phyloP scores from a whole-genome alignment of 768 basidiomycete genomes.

The Heimioporus sp. region DNA sequence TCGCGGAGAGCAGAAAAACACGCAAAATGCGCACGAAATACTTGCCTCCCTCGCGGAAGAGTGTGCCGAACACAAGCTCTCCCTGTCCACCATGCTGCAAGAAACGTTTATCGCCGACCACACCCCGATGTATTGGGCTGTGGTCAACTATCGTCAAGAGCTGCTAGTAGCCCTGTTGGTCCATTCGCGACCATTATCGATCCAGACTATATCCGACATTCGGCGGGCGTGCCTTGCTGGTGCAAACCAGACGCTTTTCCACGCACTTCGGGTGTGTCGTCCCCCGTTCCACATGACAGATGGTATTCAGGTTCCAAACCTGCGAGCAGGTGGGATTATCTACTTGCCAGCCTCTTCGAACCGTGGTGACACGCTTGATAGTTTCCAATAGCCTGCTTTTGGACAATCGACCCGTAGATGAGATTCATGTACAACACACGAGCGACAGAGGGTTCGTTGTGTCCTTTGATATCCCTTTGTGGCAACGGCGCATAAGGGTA shows the following conservation, averaged over 20 bases:
- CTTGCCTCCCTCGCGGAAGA: constrained; percentile 61
- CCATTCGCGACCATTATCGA: constrained; percentile 42
- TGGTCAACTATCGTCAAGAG: constrained; percentile 34
- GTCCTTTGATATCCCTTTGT: no score
- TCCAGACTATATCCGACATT: constrained; percentile 54
- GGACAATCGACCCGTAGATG: no score
- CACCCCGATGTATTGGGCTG: constrained; percentile 31
- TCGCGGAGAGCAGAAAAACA: neutral
- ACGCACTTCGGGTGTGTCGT: constrained; percentile 19
- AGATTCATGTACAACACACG: no score
- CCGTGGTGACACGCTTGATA: no score
- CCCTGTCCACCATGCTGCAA: constrained; percentile 29
- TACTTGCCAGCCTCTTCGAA: no score
- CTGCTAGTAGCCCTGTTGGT: constrained; percentile 52
- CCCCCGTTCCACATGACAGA: no score
- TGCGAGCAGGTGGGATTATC: no score
- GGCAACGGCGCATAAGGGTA: no score
- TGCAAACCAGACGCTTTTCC: constrained; percentile 28
- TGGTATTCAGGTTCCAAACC: no score
- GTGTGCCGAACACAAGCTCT: constrained; percentile 51
- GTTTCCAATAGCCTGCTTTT: no score
- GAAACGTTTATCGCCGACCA: constrained; percentile 22
- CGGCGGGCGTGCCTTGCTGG: constrained; percentile 58
- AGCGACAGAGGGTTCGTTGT: no score
- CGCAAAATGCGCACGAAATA: constrained; percentile 33